phyloP scores from a whole-genome alignment of 805 yeast species.

The Yamadazyma insecticola region DNA sequence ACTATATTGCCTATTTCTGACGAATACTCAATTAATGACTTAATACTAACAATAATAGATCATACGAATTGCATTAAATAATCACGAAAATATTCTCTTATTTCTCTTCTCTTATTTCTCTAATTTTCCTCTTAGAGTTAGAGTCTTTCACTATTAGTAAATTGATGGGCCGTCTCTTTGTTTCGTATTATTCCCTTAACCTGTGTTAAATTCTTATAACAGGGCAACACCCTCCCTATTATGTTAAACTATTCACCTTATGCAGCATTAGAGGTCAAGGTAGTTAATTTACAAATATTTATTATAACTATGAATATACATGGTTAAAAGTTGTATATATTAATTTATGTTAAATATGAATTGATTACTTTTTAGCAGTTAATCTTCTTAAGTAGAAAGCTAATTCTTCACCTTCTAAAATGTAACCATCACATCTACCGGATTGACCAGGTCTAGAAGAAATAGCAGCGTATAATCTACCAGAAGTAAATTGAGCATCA shows the following conservation, averaged over 20 bases:
- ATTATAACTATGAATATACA: too few relatives aligned
- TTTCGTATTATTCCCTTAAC: too few relatives aligned
- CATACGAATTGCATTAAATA: background rate
- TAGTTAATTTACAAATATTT: too few relatives aligned
- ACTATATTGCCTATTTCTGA: slow-evolving; percentile 15
- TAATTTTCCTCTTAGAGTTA: background rate
- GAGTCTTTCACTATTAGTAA: background rate
- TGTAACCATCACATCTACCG: slow-evolving; percentile 99
- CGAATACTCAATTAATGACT: too few relatives aligned
- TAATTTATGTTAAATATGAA: slow-evolving; percentile 1
- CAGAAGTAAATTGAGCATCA: slow-evolving; percentile 95
- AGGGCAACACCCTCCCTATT: too few relatives aligned
- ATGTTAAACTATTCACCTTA: too few relatives aligned
- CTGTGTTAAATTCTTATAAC: too few relatives aligned
- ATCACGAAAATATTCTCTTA: background rate
- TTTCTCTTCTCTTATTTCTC: background rate
- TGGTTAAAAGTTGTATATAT: background rate
- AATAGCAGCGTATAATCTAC: slow-evolving; percentile 97
- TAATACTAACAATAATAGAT: slow-evolving; percentile 9
- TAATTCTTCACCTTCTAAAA: slow-evolving; percentile 99
- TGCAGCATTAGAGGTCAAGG: too few relatives aligned
- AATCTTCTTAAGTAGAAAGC: slow-evolving; percentile 99
- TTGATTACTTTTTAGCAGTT: slow-evolving; percentile 91
- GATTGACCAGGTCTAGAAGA: slow-evolving; percentile 99
- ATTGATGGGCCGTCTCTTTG: too few relatives aligned